Conservation (phyloP, 2,329 filamentous ascomycete species). For the Xylaria sp. region DNA sequence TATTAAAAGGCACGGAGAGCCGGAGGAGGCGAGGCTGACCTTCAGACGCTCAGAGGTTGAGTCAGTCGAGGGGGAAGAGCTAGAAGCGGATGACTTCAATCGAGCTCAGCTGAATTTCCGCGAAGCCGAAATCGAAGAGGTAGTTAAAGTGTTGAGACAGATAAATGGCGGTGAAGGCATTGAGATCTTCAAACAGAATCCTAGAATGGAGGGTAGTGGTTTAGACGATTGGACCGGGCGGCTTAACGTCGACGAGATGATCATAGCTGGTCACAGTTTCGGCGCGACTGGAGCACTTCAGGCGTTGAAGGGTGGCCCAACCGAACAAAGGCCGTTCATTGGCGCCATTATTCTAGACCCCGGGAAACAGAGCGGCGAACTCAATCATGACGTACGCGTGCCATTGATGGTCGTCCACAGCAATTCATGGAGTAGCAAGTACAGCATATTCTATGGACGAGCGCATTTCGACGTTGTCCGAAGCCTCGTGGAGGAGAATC, state of each 20-base stretch:
- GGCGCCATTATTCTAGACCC: slow-evolving; percentile 69
- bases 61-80: slow-evolving; percentile 33
- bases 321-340: slow-evolving; percentile 51
- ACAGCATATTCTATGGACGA: slow-evolving; percentile 64
- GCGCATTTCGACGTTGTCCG: slow-evolving; percentile 69
- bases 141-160: slow-evolving; percentile 47
- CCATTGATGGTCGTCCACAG: slow-evolving; percentile 68
- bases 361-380: slow-evolving; percentile 65
- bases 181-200: slow-evolving; percentile 48
- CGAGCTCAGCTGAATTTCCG: slow-evolving; percentile 55
- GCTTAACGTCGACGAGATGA: slow-evolving; percentile 60
- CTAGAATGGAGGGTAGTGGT: slow-evolving; percentile 52
- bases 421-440: slow-evolving; percentile 65
- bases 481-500: slow-evolving; percentile 56
- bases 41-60: slow-evolving; percentile 48
- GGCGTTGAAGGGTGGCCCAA: slow-evolving; percentile 57
- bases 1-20: slow-evolving; percentile 43
- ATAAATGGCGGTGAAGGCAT: slow-evolving; percentile 49
- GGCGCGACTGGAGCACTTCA: slow-evolving; percentile 69
- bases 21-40: slow-evolving; percentile 42
- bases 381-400: slow-evolving; percentile 64
- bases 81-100: slow-evolving; percentile 47
- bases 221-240: slow-evolving; percentile 58
- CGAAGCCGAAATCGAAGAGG: slow-evolving; percentile 55
- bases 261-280: slow-evolving; percentile 68